Conservation (phyloP, 2,329 filamentous ascomycete species). For the Hypoxylon sp. region DNA sequence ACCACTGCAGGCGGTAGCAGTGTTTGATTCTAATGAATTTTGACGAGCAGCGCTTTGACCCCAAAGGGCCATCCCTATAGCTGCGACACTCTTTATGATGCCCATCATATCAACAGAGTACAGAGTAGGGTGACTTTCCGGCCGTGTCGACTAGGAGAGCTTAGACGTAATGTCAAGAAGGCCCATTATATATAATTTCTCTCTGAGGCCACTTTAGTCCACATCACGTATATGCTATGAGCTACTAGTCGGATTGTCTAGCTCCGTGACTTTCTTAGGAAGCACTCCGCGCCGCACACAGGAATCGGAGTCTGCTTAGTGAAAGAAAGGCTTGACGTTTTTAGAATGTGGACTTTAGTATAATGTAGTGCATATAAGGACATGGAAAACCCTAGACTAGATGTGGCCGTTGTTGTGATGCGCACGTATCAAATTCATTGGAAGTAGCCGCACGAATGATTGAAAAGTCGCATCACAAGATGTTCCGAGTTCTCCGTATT, state of each 20-base stretch:
- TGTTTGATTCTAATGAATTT: not conserved
- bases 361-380: not conserved
- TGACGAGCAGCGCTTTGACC: not conserved
- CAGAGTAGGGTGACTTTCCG: not conserved
- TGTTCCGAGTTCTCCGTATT: not conserved
- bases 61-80: not conserved
- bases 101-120: not conserved
- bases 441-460: slow-evolving; percentile 1
- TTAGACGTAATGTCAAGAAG: not conserved
- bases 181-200: not conserved
- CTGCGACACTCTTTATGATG: not conserved
- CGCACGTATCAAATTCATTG: not conserved
- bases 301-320: not conserved
- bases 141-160: not conserved
- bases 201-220: not conserved
- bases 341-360: not conserved
- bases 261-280: not conserved
- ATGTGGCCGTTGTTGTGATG: not conserved
- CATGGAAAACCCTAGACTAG: not conserved
- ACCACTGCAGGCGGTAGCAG: slow-evolving; percentile 54
- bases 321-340: not conserved
- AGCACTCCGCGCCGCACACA: not conserved
- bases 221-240: not conserved
- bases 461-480: not conserved
- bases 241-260: not conserved